These are phyloP conservation scores for Anisodus acutangulus DNA, from an alignment of 257 asterid species.

Conservation along the genomic window DNA sequence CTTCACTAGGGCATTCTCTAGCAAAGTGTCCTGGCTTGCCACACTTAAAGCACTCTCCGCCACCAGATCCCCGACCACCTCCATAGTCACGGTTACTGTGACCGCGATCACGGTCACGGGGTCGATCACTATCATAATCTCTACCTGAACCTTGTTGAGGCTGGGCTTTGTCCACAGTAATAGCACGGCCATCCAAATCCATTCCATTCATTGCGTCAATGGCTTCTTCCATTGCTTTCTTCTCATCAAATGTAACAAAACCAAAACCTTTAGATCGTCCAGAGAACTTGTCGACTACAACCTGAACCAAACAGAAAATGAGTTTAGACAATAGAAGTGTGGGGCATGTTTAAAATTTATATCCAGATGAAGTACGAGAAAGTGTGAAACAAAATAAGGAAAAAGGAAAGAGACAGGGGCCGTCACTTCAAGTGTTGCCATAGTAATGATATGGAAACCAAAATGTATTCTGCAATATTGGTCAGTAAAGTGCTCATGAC, in stretches of 20 bases:
- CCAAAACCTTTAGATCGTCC: conserved; percentile 95
- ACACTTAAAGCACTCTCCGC: conserved; percentile 87
- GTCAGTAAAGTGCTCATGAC: neutral
- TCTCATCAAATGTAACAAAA: conserved; percentile 79
- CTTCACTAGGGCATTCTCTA: conserved; percentile 83
- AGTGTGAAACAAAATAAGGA: neutral
- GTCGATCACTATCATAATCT: conserved; percentile 57
- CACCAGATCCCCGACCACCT: conserved; percentile 75
- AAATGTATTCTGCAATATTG: neutral
- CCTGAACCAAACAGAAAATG: conserved; percentile 43
- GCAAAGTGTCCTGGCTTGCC: conserved; percentile 97
- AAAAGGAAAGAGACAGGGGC: neutral
- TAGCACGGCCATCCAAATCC: conserved; percentile 81
- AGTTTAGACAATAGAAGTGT: neutral
- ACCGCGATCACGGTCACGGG: conserved; percentile 58
- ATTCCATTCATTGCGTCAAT: conserved; percentile 83
- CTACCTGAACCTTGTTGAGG: conserved; percentile 71
- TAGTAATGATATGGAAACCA: neutral
- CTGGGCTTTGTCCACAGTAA: conserved; percentile 85
- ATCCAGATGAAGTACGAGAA: neutral
- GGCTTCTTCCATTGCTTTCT: conserved; percentile 87
- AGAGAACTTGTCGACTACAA: conserved; percentile 67
- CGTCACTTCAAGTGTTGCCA: neutral
- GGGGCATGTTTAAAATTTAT: neutral
- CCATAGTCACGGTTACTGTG: conserved; percentile 57